Percentiles rank a stretch among this genome's conserved stretches.
These are phyloP conservation scores for Lachancea sp. DNA, from an alignment of 805 yeast species.

Conservation along the genomic window DNA sequence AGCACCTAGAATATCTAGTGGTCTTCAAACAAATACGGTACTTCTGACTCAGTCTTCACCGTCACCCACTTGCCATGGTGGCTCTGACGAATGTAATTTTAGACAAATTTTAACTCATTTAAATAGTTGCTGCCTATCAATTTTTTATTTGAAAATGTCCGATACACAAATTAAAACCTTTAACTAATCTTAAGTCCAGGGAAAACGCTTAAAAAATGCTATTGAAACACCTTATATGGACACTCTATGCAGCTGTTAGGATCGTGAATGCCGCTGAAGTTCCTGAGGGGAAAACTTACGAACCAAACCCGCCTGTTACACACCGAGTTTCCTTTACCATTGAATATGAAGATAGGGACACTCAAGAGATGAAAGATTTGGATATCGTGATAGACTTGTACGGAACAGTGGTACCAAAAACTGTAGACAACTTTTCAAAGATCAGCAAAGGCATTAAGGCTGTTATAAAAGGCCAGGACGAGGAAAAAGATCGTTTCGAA, in stretches of 20 bases:
- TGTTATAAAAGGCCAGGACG: constrained; percentile 23
- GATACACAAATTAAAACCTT: background rate
- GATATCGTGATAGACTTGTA: constrained; percentile 55
- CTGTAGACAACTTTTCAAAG: constrained; percentile 52
- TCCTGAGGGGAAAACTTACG: constrained; percentile 15
- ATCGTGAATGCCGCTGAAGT: background rate
- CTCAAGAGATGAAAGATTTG: constrained; percentile 9
- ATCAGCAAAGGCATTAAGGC: constrained; percentile 42
- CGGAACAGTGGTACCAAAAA: constrained; percentile 58
- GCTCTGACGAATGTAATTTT: no score
- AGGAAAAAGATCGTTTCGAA: constrained; percentile 16
- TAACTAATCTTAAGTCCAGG: background rate
- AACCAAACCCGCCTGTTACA: constrained; percentile 34
- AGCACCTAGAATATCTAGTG: no score
- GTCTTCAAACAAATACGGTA: no score
- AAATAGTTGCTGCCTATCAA: no score
- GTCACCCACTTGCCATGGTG: no score
- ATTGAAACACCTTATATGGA: constrained; percentile 2
- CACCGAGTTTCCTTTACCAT: constrained; percentile 23
- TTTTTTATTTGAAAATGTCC: background rate
- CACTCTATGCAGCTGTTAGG: background rate
- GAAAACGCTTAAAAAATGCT: constrained; percentile 2
- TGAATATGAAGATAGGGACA: constrained; percentile 21
- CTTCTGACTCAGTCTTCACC: no score
- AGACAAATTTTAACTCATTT: no score